Percentiles rank a stretch among this genome's conserved stretches.
phyloP scores from a whole-genome alignment of 202 grass and related monocot species.

The Dendrocalamus latiflorus region DNA sequence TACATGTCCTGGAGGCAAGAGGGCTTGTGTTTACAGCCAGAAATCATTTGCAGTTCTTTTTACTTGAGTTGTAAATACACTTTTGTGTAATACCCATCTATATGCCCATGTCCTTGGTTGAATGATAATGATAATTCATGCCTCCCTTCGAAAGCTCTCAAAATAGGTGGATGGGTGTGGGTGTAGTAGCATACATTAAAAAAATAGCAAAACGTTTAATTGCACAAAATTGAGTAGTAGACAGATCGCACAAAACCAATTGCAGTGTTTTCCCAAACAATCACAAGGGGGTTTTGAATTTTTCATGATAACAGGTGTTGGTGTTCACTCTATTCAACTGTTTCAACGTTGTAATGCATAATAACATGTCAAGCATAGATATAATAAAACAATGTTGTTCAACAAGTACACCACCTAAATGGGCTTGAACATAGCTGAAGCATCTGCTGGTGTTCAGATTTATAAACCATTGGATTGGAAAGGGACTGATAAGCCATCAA shows the following conservation, averaged over 20 bases:
- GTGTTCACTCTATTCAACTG: neutral
- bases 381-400: conserved; percentile 23
- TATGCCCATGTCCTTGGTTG: neutral
- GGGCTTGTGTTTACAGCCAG: neutral
- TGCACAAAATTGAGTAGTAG: neutral
- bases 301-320: neutral
- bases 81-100: neutral
- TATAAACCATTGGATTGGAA: conserved; percentile 72
- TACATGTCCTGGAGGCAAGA: neutral
- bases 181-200: too few species aligned
- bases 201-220: neutral
- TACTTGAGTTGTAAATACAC: neutral
- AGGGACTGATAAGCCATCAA: conserved; percentile 87
- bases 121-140: neutral
- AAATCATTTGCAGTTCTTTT: neutral
- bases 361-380: conserved; percentile 19
- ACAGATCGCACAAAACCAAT: neutral
- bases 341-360: conserved; percentile 2
- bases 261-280: neutral
- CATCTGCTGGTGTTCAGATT: conserved; percentile 82
- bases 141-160: neutral
- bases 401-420: conserved; percentile 57
- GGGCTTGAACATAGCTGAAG: conserved; percentile 76
- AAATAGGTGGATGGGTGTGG: too few species aligned
- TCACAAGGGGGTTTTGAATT: neutral